phyloP scores from a whole-genome alignment of 768 basidiomycete genomes.

The Chalciporus chontae region DNA sequence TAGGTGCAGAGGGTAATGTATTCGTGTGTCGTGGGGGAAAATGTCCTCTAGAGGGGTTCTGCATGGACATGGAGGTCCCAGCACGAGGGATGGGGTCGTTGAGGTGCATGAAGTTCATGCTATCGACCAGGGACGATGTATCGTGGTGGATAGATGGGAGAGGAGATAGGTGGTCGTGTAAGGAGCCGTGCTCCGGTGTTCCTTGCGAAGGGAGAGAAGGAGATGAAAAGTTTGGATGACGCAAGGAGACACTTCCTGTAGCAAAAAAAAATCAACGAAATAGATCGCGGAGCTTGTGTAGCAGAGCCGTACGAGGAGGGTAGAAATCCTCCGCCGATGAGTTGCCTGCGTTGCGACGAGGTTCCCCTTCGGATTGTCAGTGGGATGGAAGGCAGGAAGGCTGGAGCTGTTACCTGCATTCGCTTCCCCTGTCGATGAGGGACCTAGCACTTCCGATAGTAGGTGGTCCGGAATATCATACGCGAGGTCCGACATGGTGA shows the following conservation, averaged over 20 bases:
- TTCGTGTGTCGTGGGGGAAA: constrained; percentile 40
- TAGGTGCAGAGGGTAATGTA: constrained; percentile 36
- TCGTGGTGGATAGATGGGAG: constrained; percentile 38
- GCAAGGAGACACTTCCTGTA: constrained; percentile 33
- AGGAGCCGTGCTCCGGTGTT: constrained; percentile 31
- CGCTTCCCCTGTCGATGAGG: constrained; percentile 3
- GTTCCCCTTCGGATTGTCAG: constrained; percentile 7
- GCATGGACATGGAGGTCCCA: constrained; percentile 56
- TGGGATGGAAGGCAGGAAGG: constrained; percentile 1
- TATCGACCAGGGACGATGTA: constrained; percentile 44
- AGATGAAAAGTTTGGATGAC: constrained; percentile 46
- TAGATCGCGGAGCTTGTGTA: background rate
- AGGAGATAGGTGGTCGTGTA: constrained; percentile 21
- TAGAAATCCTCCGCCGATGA: constrained; percentile 16
- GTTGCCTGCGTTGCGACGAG: constrained; percentile 5
- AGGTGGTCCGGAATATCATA: constrained; percentile 25
- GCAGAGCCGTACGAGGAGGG: constrained; percentile 19
- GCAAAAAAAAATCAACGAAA: constrained; percentile 5
- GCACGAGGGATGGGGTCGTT: constrained; percentile 50
- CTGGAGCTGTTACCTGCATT: constrained; percentile 2
- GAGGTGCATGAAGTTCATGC: constrained; percentile 54
- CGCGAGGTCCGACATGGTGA: constrained; percentile 31
- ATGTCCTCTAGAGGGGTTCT: constrained; percentile 29
- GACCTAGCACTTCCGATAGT: constrained; percentile 5
- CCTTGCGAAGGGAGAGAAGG: constrained; percentile 42